Evolutionary conservation across 106 monocot genomes (phyloP), one percentile per base, ranked within the genome.

Genomic region (Allium cepa): DNA sequence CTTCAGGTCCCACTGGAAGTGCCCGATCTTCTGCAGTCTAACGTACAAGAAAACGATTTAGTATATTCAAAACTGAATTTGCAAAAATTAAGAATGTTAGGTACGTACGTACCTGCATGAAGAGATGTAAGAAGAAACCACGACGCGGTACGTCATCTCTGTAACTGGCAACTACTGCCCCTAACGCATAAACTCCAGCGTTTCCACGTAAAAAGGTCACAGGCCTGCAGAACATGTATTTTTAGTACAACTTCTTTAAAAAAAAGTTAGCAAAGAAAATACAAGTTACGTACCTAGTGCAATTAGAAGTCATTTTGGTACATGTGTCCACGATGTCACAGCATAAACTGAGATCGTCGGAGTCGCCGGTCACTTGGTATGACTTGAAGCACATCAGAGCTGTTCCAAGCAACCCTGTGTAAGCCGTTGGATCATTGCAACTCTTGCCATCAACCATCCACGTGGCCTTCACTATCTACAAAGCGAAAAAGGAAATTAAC

Each of bases 151-250:
- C 26, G 69, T 81, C 72, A 28, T 50, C 49, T 52, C 72, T 60
- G 16, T 63, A 59, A 47, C 73, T 28, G 2, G 76, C 68, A 15
- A 68, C 58, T 12, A 77, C 76, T 0, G 77, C 76, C 26, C 76
- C 81, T 14, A 81, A 28, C 14, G 81, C 81, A 69, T 81, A 81
- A 45, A 77, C 65, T 26, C 81, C 81, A 3, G 72, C 76, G 15
- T 50, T 62, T 1, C 81, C 81, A 22, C 76, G 73, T 49, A 81
- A 65, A 63, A 81, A 81, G 3, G 81, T 76, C 63, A 73, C 45
- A 9, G 47, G n/a, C 67, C 81, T 77, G 71, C 46, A 63, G 13
- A 10, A 36, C 4, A 4, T 36, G 5, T 2, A 36, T 36, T 36
- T 36, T 36, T 36, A 36, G 36, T 5, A 1, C 0, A 36, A 36